Base-by-base conservation (phyloP, 75 land plant genomes). In the Pinus albicaulis region DNA sequence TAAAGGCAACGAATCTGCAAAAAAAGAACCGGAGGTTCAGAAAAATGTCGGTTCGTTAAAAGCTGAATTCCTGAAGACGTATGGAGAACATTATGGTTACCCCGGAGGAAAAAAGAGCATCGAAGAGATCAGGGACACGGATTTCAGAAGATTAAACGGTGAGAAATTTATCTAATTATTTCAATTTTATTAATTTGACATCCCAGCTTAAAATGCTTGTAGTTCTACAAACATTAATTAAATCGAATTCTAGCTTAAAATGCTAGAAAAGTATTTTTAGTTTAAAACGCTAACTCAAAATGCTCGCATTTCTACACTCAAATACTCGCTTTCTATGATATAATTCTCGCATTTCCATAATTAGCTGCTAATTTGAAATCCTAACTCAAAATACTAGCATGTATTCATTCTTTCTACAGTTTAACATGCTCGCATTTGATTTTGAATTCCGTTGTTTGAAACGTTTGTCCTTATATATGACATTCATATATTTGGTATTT, bases 101-200 rank as follows among this genome's bases (percentile, higher is more conserved):
- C 89, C 94, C 2, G 76, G 84, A 24, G 88, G 81, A n/a, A 84
- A 92, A 8, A 78, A 70, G 31, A 77, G 71, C 77, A 86, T 96
- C 59, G 95, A 96, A 65, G 76, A 91, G 69, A 85, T 96, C 22
- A 85, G 99, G 28, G 81, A 82, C 57, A 59, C 91, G n/a, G 97
- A 96, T 72, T 96, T 96, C 79, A 81, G 81, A 63, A 58, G 96
- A 65, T 75, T 96, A 69, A 62, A 89, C 23, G 94, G 98, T 95
- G 56, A 31, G 79, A 13, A 38, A 7, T 38, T 75, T 3, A 70
- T 48, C 31, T 57, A 41, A 13, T 24, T 63, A 72, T 73, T 78
- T 59, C 23, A 41, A 26, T 15, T 44, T 57, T 6, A 6, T 31
- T 52, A 5, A 34, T 34, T 34, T 34, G 36, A 34, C 8, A 62